Conservation (phyloP, 768 basidiomycete species). For the Suillus hirtellus region DNA sequence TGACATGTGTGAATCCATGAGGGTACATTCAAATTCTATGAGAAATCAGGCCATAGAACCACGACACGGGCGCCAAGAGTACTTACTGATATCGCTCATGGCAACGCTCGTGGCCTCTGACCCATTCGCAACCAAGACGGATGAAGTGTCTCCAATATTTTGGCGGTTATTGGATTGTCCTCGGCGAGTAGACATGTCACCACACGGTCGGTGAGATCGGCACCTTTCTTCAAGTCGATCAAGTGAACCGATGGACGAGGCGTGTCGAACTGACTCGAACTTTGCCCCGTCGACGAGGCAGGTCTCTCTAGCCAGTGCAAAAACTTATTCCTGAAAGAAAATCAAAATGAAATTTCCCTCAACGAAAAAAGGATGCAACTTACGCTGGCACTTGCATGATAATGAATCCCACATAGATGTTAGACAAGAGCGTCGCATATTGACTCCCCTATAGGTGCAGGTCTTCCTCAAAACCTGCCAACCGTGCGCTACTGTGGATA, state of each 20-base stretch:
- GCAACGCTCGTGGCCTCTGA: no score
- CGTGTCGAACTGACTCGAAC: slow-evolving; percentile 51
- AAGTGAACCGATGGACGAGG: slow-evolving; percentile 86
- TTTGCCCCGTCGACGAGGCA: slow-evolving; percentile 51
- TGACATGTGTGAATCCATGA: slow-evolving; percentile 96
- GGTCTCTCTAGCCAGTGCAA: no score
- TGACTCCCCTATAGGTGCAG: no score
- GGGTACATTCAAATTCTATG: slow-evolving; percentile 90
- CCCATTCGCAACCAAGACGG: slow-evolving; percentile 92
- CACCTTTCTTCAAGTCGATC: slow-evolving; percentile 73
- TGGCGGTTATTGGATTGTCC: slow-evolving; percentile 96
- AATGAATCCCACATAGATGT: no score
- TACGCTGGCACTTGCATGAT: no score
- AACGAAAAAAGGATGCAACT: no score
- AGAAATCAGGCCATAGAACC: slow-evolving; percentile 13
- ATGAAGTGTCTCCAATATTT: slow-evolving; percentile 97
- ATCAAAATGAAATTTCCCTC: no score
- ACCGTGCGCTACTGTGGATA: no score
- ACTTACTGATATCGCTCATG: slow-evolving; percentile 96
- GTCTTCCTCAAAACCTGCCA: no score
- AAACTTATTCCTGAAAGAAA: no score
- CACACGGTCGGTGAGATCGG: slow-evolving; percentile 81
- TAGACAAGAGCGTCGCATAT: no score
- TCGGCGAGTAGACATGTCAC: slow-evolving; percentile 94
- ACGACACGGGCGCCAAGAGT: not conserved